These are phyloP conservation scores for Beauveria sp. DNA, from an alignment of 2,329 filamentous ascomycete species.

Conservation along the genomic window DNA sequence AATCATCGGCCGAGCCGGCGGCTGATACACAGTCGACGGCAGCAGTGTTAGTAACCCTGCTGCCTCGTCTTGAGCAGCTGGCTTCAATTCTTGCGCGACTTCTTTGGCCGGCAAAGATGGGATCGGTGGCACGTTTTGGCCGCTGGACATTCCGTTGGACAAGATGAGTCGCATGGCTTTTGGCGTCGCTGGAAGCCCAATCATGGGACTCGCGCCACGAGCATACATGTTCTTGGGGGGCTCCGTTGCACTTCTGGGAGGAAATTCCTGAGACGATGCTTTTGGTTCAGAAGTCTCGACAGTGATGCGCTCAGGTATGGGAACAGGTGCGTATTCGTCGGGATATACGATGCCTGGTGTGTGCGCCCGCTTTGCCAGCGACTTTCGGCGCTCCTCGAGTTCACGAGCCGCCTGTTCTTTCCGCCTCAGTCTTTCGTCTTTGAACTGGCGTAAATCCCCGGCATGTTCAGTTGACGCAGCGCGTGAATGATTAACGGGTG, in stretches of 20 bases:
- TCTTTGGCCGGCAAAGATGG: not conserved
- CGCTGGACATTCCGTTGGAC: conserved; percentile 33
- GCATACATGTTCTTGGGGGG: conserved; percentile 47
- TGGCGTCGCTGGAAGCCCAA: conserved; percentile 85
- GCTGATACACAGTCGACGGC: conserved; percentile 54
- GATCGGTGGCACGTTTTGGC: conserved; percentile 14
- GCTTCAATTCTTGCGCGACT: conserved; percentile 24
- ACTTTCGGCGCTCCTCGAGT: conserved; percentile 80
- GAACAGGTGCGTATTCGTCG: conserved; percentile 34
- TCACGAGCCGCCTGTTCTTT: conserved; percentile 75
- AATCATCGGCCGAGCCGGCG: conserved; percentile 40
- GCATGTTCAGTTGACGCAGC: conserved; percentile 38
- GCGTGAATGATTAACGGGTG: conserved; percentile 22
- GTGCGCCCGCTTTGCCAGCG: conserved; percentile 70
- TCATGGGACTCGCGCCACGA: conserved; percentile 36
- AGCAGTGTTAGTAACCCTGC: conserved; percentile 38
- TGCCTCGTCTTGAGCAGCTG: conserved; percentile 17
- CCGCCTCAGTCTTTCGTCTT: conserved; percentile 55
- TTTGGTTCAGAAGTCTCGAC: conserved; percentile 39
- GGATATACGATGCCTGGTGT: conserved; percentile 77
- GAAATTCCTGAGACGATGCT: conserved; percentile 34
- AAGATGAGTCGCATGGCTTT: conserved; percentile 83
- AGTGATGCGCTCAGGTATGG: conserved; percentile 15
- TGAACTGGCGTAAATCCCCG: conserved; percentile 48
- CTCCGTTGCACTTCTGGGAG: conserved; percentile 58